phyloP scores from a whole-genome alignment of 2,329 filamentous ascomycete genomes.

The Magnaporthales sp. region DNA sequence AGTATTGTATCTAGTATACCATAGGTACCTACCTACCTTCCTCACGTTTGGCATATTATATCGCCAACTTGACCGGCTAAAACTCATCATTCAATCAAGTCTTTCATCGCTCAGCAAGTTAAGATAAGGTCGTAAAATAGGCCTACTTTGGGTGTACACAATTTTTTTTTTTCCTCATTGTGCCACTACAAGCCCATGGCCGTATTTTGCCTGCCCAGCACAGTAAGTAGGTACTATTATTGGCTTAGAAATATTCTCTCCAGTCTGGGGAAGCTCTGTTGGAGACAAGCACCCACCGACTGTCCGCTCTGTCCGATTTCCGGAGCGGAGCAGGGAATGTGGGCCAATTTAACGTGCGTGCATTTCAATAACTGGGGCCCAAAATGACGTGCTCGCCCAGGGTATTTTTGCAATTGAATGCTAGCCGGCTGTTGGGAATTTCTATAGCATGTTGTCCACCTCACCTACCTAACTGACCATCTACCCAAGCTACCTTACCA shows the following conservation, averaged over 20 bases:
- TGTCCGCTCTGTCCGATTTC: background rate
- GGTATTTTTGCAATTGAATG: background rate
- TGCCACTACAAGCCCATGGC: background rate
- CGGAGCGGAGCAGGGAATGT: background rate
- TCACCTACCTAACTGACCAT: too few species aligned
- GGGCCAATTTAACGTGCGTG: background rate
- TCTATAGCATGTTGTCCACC: background rate
- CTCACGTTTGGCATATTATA: background rate
- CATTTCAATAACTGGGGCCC: background rate
- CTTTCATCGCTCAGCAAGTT: background rate
- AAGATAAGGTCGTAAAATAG: background rate
- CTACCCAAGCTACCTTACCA: too few species aligned
- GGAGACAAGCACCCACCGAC: background rate
- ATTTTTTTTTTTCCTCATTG: background rate
- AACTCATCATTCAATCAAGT: background rate
- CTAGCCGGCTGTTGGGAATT: background rate
- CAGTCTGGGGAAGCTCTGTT: background rate
- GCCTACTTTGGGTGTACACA: background rate
- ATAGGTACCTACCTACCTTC: too few species aligned
- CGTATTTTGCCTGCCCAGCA: background rate
- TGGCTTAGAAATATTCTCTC: background rate
- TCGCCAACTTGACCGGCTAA: background rate
- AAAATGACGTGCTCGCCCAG: constrained; percentile 1
- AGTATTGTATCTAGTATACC: too few species aligned
- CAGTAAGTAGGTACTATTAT: too few species aligned